phyloP scores from a whole-genome alignment of 2,329 filamentous ascomycete genomes.

The Exophiala phaeomuriformis region DNA sequence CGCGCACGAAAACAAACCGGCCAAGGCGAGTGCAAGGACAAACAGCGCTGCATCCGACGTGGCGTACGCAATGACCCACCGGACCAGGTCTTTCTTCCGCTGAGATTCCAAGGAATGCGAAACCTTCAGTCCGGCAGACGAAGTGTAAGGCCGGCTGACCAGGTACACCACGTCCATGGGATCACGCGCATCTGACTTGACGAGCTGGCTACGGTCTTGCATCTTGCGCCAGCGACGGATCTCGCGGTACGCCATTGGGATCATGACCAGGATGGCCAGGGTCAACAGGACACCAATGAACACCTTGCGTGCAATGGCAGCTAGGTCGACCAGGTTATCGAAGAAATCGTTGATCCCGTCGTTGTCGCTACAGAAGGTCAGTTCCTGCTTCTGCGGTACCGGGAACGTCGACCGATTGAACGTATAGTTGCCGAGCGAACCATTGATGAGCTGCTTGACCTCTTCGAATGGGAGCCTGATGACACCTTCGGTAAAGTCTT shows the following conservation, averaged over 20 bases:
- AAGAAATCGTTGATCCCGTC: constrained; percentile 80
- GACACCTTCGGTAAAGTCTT: constrained; percentile 69
- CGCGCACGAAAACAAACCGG: constrained; percentile 72
- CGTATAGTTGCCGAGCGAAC: constrained; percentile 62
- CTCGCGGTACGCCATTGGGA: constrained; percentile 75
- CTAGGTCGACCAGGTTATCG: constrained; percentile 57
- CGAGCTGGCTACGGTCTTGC: constrained; percentile 59
- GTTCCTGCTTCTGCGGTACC: constrained; percentile 69
- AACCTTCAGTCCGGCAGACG: constrained; percentile 60
- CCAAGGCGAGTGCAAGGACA: constrained; percentile 71
- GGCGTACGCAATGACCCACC: constrained; percentile 82
- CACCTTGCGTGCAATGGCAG: constrained; percentile 61
- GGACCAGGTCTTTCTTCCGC: constrained; percentile 62
- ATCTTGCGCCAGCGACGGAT: constrained; percentile 68
- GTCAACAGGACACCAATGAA: constrained; percentile 69
- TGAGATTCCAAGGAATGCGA: constrained; percentile 50
- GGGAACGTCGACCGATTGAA: constrained; percentile 76
- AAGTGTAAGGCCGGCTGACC: constrained; percentile 69
- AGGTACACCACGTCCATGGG: constrained; percentile 85
- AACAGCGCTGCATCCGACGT: constrained; percentile 81
- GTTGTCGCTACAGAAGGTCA: constrained; percentile 85
- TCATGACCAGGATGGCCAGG: constrained; percentile 63
- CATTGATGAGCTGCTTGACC: constrained; percentile 65
- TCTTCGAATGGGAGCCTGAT: constrained; percentile 75
- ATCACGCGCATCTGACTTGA: constrained; percentile 62